Conservation (phyloP, 768 basidiomycete genomes). For the Sporobolomyces phaffii region DNA sequence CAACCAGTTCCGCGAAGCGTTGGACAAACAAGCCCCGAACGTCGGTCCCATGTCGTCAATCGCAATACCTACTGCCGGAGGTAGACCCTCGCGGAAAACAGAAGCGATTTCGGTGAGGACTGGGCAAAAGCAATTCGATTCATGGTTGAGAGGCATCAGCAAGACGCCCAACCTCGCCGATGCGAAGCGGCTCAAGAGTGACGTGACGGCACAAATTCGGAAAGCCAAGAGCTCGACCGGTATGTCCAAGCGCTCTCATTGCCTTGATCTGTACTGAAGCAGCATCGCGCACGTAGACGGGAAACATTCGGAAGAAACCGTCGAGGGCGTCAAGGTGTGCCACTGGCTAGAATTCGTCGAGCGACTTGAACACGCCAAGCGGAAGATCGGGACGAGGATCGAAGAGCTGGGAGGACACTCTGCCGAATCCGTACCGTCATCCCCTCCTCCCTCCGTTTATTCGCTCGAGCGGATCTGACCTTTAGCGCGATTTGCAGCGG, state of each 20-base stretch:
- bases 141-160: constrained; percentile 77
- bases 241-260: constrained; percentile 44
- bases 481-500: constrained; percentile 4
- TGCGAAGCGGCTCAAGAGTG: constrained; percentile 81
- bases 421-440: no score
- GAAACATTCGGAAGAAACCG: constrained; percentile 73
- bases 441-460: no score
- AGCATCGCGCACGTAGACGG: constrained; percentile 51
- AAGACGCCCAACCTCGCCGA: constrained; percentile 77
- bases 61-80: no score
- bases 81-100: constrained; percentile 41
- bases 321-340: constrained; percentile 47
- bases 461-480: background rate
- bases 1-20: constrained; percentile 39
- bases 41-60: background rate
- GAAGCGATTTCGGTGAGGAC: constrained; percentile 78
- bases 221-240: constrained; percentile 68
- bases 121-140: constrained; percentile 76
- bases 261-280: background rate
- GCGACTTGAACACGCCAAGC: constrained; percentile 79
- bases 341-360: constrained; percentile 60
- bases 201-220: constrained; percentile 77
- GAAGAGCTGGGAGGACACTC: constrained; percentile 56
- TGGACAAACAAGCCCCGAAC: constrained; percentile 37
- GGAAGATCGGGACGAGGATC: constrained; percentile 79